Evolutionary conservation across 345 rosid species (phyloP).

Genomic region (Durio zibethinus): DNA sequence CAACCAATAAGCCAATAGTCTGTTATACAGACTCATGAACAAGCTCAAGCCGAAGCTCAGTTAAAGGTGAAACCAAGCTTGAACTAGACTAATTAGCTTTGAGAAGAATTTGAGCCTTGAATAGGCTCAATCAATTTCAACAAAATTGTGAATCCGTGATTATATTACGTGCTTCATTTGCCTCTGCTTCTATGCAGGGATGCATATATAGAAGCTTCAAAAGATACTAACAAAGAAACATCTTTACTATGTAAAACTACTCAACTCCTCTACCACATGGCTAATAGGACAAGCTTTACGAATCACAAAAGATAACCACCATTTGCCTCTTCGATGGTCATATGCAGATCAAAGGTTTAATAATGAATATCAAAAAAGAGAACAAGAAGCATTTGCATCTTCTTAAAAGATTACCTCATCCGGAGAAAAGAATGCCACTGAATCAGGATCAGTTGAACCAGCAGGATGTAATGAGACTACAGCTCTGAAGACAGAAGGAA

Average conservation of each 20-base stretch:
- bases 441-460: constrained; percentile 85
- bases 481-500: constrained; percentile 80
- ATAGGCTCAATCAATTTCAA: neutral
- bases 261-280: neutral
- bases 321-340: neutral
- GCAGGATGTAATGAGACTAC: constrained; percentile 85
- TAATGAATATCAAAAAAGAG: neutral
- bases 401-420: constrained; percentile 64
- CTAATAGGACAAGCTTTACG: neutral
- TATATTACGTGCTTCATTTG: neutral
- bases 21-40: neutral
- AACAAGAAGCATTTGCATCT: neutral
- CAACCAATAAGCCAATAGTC: constrained; percentile 2
- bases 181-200: neutral
- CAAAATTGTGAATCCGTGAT: neutral
- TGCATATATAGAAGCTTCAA: neutral
- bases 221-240: neutral
- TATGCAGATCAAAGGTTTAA: neutral
- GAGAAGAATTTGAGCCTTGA: neutral
- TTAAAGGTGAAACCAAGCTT: constrained; percentile 8
- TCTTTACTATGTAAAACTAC: neutral
- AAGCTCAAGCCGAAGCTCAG: neutral
- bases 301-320: neutral
- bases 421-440: constrained; percentile 92
- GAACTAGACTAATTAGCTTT: neutral